Evolutionary conservation across 1,139 yeast genomes (phyloP), one percentile per base, ranked within the genome.

Genomic region (Kodamaea fungicola): DNA sequence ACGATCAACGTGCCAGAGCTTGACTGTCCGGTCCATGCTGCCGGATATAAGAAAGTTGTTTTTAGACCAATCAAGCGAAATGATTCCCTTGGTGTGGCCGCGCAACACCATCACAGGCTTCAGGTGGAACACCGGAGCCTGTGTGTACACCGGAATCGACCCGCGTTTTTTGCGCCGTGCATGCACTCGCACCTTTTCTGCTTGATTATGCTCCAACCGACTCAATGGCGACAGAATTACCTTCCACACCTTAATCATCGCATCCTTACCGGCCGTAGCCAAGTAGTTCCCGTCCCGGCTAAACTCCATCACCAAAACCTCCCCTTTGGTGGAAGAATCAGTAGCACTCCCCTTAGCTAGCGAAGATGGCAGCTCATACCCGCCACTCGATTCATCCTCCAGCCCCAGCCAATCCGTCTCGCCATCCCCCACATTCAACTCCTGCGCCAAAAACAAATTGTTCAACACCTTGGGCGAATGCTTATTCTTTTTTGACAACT

Each of bases 51-150:
- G 58, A 46, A 90, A 90, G 52, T 83, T 83, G 60, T 89, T 89
- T 48, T 83, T 84, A 40, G 95, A 83, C 97, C 97, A 90, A 50
- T 87, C 87, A 30, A 90, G 55, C 8, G 86, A 78, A 26, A 88
- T 61, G 21, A 90, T 72, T 43, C 87, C 84, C 34, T 76, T 76
- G 1, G 75, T 61, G 57, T 90, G 97, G 21, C 88, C 95, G 33
- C 57, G 61, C 44, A 79, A 83, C 12, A 74, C 72, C 23, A 77
- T 67, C 9, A 72, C 57, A 0, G 97, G 96, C 22, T 58, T 59
- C n/a, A 79, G 76, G 48, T 81, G 83, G 56, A 90, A 89, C 1
- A 90, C 87, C 0, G 96, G 94, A 0, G 95, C 95, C 47, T 74
- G 72, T 4, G 63, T 61, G 34, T 51, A 65, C 3, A 55, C 50